Base-by-base conservation (phyloP, 306 rosid genomes). In the Castanea mollissima region DNA sequence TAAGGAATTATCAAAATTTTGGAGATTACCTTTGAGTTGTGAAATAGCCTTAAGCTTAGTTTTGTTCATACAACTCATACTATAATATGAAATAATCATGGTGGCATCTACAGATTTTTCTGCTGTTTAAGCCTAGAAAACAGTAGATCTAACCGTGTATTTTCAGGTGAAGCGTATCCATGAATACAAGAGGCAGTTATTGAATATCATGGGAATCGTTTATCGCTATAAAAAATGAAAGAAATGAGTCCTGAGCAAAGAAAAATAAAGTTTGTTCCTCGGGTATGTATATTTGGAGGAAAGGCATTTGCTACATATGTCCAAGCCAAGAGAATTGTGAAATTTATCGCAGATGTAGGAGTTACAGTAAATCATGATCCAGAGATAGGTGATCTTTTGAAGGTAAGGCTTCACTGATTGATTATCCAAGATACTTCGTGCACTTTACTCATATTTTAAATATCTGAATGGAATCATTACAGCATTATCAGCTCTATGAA, bases 311-410 rank as follows among this genome's bases (percentile, higher is more conserved):
- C 99, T 46, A 95, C 99, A 4, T 95, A 95, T 77, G 87, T 90
- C 69, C 99, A 95, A 79, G 99, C 99, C 81, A 95, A 93, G 90
- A 95, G 98, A 88, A 95, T 95, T 72, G 99, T 95, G 84, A 95
- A 95, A 84, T 93, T 95, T 49, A 93, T 95, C 80, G 89, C 98
- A 78, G 99, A 95, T 85, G 99, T 95, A 23, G 99, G 91, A 18
- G 86, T 91, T 38, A 93, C 91, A 15, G 82, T 95, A 60, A 95
- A 93, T 79, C 90, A 83, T 81, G 99, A 95, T 88, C 94, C 99
- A 58, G 97, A 92, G 71, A 93, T 95, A 70, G 98, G 98, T 83
- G 98, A 95, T 85, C 86, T 95, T 41, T 89, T 95, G 20, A 95
- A 95, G 99, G 99, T 93, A 90, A 76, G 49, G 56, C 49, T 77